Base-by-base conservation (phyloP, 257 asterid species). In the Thymus mandschuricus region DNA sequence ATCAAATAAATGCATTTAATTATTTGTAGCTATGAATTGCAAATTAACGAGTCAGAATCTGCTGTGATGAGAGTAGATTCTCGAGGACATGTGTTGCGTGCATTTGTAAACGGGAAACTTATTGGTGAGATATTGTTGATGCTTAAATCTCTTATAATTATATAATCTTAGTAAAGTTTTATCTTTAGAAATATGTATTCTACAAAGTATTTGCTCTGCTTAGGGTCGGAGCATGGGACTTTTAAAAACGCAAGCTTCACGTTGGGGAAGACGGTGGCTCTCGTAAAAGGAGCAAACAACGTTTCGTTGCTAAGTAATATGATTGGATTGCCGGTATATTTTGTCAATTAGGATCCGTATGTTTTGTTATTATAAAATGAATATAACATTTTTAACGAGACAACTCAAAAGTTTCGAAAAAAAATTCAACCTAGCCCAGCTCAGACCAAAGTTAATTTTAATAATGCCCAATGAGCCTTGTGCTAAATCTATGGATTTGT, bases 271-370 rank as follows among this genome's bases (percentile, higher is more conserved):
- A 73, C 27, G 0, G 62, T 76, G 29, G 57, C 76, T 75, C 45
- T 93, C 33, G 51, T 59, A n/a, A 46, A 66, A 31, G 97, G 96
- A 64, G 78, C n/a, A 28, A 88, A 87, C 76, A 81, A 79, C 46
- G 81, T 93, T 57, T 87, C 98, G 13, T 77, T 93, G 81, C 85
- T 93, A 15, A 91, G 98, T 75, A 79, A 57, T 65, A 89, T 80
- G 81, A 89, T 91, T 77, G 98, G 97, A 27, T 55, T 91, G 69
- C 97, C 94, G 78, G 98, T 93, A 88, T 12, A 30, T 10, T 0
- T 3, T 35, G 2, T 3, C 40, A 35, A 21, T 21, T 21, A 21
- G 21, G 21, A 21, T 21, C 21, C 21, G 21, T 21, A 21, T 21
- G 21, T 21, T 21, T 21, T 21, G 21, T 21, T 21, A 21, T 21